Conservation (phyloP, 352 stramenopile species). For the Globisporangium yorkense region DNA sequence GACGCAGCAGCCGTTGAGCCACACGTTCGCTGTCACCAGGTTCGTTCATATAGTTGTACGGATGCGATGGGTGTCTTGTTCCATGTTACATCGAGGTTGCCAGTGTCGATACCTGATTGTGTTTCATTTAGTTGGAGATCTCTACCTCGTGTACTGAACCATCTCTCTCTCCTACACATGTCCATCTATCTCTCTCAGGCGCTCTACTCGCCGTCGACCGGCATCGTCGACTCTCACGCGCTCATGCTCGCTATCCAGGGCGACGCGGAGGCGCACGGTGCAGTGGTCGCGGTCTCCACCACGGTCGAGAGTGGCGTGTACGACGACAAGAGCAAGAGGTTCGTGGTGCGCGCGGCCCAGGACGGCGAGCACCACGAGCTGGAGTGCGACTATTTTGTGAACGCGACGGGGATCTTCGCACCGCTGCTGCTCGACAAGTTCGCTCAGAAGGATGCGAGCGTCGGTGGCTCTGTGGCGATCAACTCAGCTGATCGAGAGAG, state of each 20-base stretch:
- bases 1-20: constrained; percentile 47
- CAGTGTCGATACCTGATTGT: too few species aligned
- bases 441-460: not conserved
- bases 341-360: constrained; percentile 33
- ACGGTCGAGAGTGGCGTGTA: constrained; percentile 42
- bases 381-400: constrained; percentile 90
- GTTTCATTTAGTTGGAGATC: too few species aligned
- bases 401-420: constrained; percentile 87
- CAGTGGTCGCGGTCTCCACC: constrained; percentile 70
- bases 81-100: too few species aligned
- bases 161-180: not conserved
- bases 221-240: constrained; percentile 93
- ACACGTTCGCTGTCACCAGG: constrained; percentile 45
- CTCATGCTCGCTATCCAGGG: constrained; percentile 89
- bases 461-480: not conserved
- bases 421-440: constrained; percentile 35
- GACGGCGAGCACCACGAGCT: constrained; percentile 53
- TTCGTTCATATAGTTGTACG: constrained; percentile 1
- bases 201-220: constrained; percentile 92
- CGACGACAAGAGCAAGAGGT: constrained; percentile 20
- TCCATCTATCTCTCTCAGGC: constrained; percentile 22
- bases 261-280: constrained; percentile 87
- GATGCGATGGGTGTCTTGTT: too few species aligned
- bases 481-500: too few species aligned
- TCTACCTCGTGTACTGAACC: not conserved